phyloP scores from a whole-genome alignment of 345 rosid species.

The Carallia pectinifolia region DNA sequence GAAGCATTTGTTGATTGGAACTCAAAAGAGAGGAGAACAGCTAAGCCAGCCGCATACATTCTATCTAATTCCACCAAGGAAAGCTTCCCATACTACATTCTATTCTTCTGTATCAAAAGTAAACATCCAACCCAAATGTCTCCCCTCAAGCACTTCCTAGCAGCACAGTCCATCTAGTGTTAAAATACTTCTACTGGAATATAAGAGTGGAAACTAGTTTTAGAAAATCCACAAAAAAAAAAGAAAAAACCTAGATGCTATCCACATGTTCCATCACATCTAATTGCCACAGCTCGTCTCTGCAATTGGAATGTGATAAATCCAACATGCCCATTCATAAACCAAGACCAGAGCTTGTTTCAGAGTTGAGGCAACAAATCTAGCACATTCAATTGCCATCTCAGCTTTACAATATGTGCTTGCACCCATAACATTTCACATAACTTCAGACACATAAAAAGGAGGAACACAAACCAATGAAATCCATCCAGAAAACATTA shows the following conservation, averaged over 20 bases:
- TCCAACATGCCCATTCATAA: conserved; percentile 1
- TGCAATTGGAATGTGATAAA: neutral
- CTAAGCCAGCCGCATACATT: neutral
- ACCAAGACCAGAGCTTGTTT: conserved; percentile 33
- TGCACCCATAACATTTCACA: conserved; percentile 58
- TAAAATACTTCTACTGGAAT: neutral
- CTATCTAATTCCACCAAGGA: neutral
- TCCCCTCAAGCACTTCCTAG: conserved; percentile 1
- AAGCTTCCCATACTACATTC: neutral
- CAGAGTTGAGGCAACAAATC: conserved; percentile 49
- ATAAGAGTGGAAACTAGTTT: neutral
- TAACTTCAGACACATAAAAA: neutral
- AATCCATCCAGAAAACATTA: neutral
- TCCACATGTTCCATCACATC: conserved; percentile 20
- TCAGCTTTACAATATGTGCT: conserved; percentile 67
- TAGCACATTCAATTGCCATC: conserved; percentile 55
- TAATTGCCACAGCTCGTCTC: neutral
- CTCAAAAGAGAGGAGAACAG: neutral
- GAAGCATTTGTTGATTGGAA: too few relatives aligned
- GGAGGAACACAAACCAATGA: neutral
- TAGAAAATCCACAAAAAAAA: neutral
- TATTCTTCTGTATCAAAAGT: neutral
- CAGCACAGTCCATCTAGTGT: conserved; percentile 8
- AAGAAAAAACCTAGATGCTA: conserved; percentile 11
- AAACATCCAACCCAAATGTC: neutral